Conservation (phyloP, 768 basidiomycete species). For the Tulasnella sp. region DNA sequence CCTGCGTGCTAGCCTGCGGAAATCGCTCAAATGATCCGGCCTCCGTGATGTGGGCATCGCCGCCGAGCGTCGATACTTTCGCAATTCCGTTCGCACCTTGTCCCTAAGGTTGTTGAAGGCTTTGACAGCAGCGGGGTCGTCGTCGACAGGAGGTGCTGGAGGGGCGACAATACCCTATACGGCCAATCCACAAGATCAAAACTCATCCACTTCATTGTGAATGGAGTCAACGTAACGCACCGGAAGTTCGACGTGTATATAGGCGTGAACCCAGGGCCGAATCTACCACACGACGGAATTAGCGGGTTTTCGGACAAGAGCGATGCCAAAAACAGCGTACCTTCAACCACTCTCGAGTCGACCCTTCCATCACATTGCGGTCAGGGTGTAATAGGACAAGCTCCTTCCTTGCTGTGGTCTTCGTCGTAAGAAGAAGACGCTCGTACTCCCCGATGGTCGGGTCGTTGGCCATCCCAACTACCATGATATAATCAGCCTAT, state of each 20-base stretch:
- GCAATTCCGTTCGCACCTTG: constrained; percentile 79
- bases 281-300: constrained; percentile 39
- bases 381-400: constrained; percentile 89
- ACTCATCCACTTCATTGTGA: not conserved
- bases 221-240: constrained; percentile 32
- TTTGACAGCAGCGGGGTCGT: constrained; percentile 76
- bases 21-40: constrained; percentile 79
- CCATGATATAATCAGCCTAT: constrained; percentile 92
- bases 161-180: constrained; percentile 57
- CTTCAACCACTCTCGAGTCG: constrained; percentile 93
- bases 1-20: constrained; percentile 79
- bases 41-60: constrained; percentile 58
- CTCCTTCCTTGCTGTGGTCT: constrained; percentile 97
- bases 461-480: constrained; percentile 90
- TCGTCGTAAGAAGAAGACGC: constrained; percentile 82
- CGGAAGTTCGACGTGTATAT: constrained; percentile 87
- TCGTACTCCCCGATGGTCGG: constrained; percentile 87
- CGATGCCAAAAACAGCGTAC: constrained; percentile 31
- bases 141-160: constrained; percentile 39
- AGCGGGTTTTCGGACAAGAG: not conserved
- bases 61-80: constrained; percentile 66
- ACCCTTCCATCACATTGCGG: constrained; percentile 77
- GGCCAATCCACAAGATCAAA: constrained; percentile 9
- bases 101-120: constrained; percentile 90
- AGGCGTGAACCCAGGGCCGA: constrained; percentile 93